Percentiles rank a stretch among this genome's conserved stretches.
These are phyloP conservation scores for Tetraselmis striata DNA, from an alignment of 139 green algal genomes.

Conservation along the genomic window DNA sequence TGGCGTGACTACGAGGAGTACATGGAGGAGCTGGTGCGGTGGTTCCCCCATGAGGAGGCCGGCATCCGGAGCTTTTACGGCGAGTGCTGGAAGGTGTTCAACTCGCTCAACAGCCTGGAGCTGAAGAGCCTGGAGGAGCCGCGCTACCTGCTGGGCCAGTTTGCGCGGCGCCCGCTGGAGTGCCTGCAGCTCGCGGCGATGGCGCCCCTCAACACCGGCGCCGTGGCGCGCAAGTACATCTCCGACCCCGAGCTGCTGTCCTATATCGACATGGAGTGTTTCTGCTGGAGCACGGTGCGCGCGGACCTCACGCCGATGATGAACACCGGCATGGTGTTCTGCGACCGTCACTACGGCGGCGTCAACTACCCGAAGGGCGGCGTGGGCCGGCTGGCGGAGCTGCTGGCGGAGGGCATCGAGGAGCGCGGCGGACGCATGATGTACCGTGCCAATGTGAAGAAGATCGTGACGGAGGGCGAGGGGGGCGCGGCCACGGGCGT, in stretches of 20 bases:
- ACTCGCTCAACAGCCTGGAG: constrained; percentile 80
- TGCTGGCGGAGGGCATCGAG: constrained; percentile 56
- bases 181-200: constrained; percentile 80
- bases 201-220: constrained; percentile 77
- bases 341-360: constrained; percentile 80
- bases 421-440: constrained; percentile 70
- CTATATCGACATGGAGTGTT: constrained; percentile 97
- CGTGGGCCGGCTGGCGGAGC: constrained; percentile 76
- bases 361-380: constrained; percentile 94
- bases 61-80: constrained; percentile 89
- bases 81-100: constrained; percentile 87
- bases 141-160: constrained; percentile 77
- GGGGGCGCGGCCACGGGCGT: constrained; percentile 59
- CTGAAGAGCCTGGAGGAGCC: constrained; percentile 92
- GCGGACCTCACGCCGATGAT: constrained; percentile 91
- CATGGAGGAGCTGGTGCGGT: constrained; percentile 63
- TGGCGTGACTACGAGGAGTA: constrained; percentile 88
- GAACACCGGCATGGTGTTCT: constrained; percentile 85
- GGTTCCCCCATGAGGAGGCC: constrained; percentile 78
- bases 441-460: constrained; percentile 87
- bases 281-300: constrained; percentile 85
- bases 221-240: constrained; percentile 79
- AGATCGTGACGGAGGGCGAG: constrained; percentile 64
- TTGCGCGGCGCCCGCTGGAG: constrained; percentile 53
- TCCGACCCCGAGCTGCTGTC: constrained; percentile 77